Base-by-base conservation (phyloP, 1,284 basidiomycete genomes). In the Wallemia hederae region DNA sequence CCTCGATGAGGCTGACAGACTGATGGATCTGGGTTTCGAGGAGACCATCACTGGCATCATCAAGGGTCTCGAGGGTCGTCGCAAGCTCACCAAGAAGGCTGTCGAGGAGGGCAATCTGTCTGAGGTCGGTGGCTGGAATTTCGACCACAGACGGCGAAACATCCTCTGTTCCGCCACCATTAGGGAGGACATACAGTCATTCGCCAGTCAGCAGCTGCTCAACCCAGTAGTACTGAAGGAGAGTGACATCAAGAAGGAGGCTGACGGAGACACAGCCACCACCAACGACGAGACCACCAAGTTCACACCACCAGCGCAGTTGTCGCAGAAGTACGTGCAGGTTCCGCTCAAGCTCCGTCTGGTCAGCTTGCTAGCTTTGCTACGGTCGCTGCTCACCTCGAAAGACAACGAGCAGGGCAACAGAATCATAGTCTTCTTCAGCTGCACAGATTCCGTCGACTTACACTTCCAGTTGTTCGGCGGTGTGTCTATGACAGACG, bases 151-250 rank as follows among this genome's bases (percentile, higher is more conserved):
- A 59, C 74, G 85, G 65, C 76, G 86, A 65, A 92, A 89, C 0
- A 76, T 99, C 19, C 77, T 99, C 15, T 99, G 94, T 75, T 96
- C 90, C 7, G 94, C 94, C 2, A 99, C 94, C 0, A 88, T 98
- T 49, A 79, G 84, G 61, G 90, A 94, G 65, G 88, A 89, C 65
- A 91, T 98, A 1, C 87, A 97, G 70, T 85, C 86, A 65, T 74
- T 99, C 24, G 88, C 91, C 0, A 90, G 89, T 3, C 81, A 80
- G 29, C 78, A 87, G 1, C 74, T 98, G 31, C 73, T 69, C 58
- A 65, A 75, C 59, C 76, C 76, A 0, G 66, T 73, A 39, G 67
- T 74, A n/a, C 72, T 76, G 63, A 68, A 73, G 17, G 71, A 69
- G 2, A 63, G 64, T 22, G 63, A 66, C 27, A 57, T 49, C 3